These are phyloP conservation scores for Aleurites moluccanus DNA, from an alignment of 441 rosid species.

Conservation along the genomic window DNA sequence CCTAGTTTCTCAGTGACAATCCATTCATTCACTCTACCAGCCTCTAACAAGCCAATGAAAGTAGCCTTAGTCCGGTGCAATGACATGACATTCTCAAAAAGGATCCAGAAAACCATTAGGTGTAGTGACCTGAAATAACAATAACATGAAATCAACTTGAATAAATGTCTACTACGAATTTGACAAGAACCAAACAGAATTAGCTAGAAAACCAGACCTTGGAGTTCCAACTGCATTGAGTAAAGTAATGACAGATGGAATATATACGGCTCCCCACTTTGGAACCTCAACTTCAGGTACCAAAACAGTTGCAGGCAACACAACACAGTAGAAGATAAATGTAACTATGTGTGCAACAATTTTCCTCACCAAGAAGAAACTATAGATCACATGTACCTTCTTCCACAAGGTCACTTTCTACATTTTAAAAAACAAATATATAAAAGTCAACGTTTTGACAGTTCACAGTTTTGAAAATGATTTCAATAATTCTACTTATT, in stretches of 20 bases:
- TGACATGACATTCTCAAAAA: constrained; percentile 95
- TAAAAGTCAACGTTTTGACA: no score
- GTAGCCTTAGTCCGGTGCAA: constrained; percentile 94
- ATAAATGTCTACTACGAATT: background rate
- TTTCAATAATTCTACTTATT: no score
- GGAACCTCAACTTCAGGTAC: constrained; percentile 90
- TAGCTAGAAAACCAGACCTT: constrained; percentile 41
- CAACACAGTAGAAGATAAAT: constrained; percentile 74
- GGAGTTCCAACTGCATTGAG: constrained; percentile 94
- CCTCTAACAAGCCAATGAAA: constrained; percentile 79
- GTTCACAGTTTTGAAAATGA: no score
- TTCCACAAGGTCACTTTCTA: constrained; percentile 87
- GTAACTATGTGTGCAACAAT: constrained; percentile 82
- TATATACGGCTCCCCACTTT: constrained; percentile 88
- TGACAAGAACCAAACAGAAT: background rate
- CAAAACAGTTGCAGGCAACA: constrained; percentile 81
- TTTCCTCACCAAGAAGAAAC: constrained; percentile 89
- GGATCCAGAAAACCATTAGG: constrained; percentile 79
- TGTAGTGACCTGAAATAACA: constrained; percentile 65
- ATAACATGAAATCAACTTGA: background rate
- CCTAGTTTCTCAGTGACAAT: constrained; percentile 93
- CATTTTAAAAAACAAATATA: background rate
- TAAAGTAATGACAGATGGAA: constrained; percentile 68
- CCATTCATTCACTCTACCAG: constrained; percentile 93
- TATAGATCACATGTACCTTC: constrained; percentile 85